These are phyloP conservation scores for Sugiyamaella sp. DNA, from an alignment of 1,139 yeast genomes.

Conservation along the genomic window DNA sequence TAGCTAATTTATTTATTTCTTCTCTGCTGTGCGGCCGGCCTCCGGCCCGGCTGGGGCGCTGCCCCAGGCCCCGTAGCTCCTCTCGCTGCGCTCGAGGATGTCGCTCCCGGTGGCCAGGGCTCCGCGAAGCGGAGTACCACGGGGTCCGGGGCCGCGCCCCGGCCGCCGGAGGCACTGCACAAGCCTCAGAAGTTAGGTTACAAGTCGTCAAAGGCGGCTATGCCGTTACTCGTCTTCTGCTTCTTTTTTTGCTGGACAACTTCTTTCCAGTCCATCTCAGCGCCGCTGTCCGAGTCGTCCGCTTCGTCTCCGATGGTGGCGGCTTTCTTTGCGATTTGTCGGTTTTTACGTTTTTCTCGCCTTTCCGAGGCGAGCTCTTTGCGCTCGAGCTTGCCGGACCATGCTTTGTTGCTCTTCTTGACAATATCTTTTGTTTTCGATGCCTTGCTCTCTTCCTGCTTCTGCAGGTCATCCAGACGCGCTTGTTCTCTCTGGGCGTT, in stretches of 20 bases:
- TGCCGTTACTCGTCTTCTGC: constrained; percentile 47
- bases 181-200: no score
- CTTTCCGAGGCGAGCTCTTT: constrained; percentile 68
- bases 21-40: not conserved
- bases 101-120: not conserved
- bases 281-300: constrained; percentile 56
- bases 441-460: constrained; percentile 58
- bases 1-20: not conserved
- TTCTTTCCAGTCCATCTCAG: constrained; percentile 85
- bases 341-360: constrained; percentile 62
- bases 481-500: constrained; percentile 66
- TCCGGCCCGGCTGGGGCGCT: constrained; percentile 2
- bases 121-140: not conserved
- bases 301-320: constrained; percentile 40
- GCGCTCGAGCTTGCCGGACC: constrained; percentile 72
- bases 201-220: constrained; percentile 74
- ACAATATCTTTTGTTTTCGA: constrained; percentile 48
- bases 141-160: constrained; percentile 2
- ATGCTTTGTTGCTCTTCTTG: constrained; percentile 63
- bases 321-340: constrained; percentile 55
- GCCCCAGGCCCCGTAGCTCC: constrained; percentile 3
- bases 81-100: constrained; percentile 1
- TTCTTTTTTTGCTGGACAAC: constrained; percentile 66
- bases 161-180: constrained; percentile 5
- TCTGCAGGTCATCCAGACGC: constrained; percentile 61